Base-by-base conservation (phyloP, 2,329 filamentous ascomycete species). In the Fusarium penzigii region DNA sequence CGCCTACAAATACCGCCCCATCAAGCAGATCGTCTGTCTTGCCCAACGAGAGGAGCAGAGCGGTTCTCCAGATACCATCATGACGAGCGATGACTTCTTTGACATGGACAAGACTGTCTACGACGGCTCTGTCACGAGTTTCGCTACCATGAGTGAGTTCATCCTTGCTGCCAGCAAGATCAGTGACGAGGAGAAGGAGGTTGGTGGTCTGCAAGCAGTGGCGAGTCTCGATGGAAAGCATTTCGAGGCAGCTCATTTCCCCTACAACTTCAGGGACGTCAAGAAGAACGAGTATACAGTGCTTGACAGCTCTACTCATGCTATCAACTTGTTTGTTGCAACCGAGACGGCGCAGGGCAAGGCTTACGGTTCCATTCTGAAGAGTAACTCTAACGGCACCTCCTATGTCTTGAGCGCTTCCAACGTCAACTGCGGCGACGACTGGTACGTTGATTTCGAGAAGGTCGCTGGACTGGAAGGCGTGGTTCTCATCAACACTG, bases 381-480 rank as follows among this genome's bases (percentile, higher is more conserved):
- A 97, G 82, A 97, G 92, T 68, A 99, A 99, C 76, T 97, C 92
- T 64, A 97, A 99, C 68, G 94, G 94, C 48, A 99, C 94, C 1
- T 94, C 89, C 2, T 99, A 97, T 66, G 90, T 96, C 12, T 77
- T 96, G 58, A 95, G 90, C 70, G 79, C 94, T 20, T 78, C 83
- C 44, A 84, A 84, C 17, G 91, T 97, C 67, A 97, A 97, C 71
- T 84, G 90, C 62, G 86, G 97, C 67, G 75, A 80, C 12, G 63
- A 70, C 2, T 92, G 87, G 41, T 97, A 87, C 65, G 93, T 96
- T 42, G 94, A 99, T 68, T 99, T 96, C 71, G 94, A 99, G 70
- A 97, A 96, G 76, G 91, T 97, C 78, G 83, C 89, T 44, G 92
- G 92, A 3, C 78, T 99, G 13, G 93, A 99, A 71, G 94, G 94